Percentiles rank a stretch among this genome's conserved stretches.
Evolutionary conservation across 352 stramenopile species (phyloP).

Genomic region (Halophytophthora batemanensis): DNA sequence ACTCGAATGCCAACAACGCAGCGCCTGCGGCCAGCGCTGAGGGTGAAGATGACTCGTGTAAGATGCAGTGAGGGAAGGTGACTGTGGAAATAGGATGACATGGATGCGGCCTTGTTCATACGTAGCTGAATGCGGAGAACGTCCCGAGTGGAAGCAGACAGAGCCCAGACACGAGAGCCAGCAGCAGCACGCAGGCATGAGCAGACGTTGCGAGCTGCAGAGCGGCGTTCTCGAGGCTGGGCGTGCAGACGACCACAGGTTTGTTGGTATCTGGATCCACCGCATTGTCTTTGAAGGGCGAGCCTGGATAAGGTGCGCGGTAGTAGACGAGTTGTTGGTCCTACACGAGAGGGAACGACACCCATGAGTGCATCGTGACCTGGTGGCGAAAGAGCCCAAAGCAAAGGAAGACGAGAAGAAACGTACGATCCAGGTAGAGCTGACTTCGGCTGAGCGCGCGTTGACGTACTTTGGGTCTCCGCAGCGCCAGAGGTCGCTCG

Average conservation of each 20-base stretch:
- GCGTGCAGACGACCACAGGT: slow-evolving; percentile 75
- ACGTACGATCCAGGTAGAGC: slow-evolving; percentile 59
- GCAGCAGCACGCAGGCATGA: slow-evolving; percentile 3
- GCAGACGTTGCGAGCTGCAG: background rate
- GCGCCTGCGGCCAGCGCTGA: slow-evolving; percentile 23
- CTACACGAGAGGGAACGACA: slow-evolving; percentile 17
- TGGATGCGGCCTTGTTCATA: background rate
- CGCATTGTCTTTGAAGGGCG: slow-evolving; percentile 73
- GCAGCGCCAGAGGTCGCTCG: slow-evolving; percentile 86
- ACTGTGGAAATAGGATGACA: background rate
- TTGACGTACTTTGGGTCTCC: slow-evolving; percentile 73
- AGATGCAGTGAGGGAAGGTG: slow-evolving; percentile 44
- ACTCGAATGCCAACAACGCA: slow-evolving; percentile 24
- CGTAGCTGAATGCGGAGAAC: background rate
- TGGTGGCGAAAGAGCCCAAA: slow-evolving; percentile 2
- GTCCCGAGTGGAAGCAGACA: slow-evolving; percentile 3
- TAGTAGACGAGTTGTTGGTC: slow-evolving; percentile 74
- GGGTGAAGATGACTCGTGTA: slow-evolving; percentile 59
- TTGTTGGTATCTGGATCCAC: slow-evolving; percentile 72
- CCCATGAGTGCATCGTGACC: background rate
- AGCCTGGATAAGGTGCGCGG: slow-evolving; percentile 71
- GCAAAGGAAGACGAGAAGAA: background rate
- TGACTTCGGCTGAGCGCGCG: slow-evolving; percentile 55
- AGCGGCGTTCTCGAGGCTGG: slow-evolving; percentile 67
- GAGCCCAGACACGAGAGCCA: slow-evolving; percentile 4